Conservation (phyloP, 148 eudicot genomes). For the Bassia scoparia region DNA sequence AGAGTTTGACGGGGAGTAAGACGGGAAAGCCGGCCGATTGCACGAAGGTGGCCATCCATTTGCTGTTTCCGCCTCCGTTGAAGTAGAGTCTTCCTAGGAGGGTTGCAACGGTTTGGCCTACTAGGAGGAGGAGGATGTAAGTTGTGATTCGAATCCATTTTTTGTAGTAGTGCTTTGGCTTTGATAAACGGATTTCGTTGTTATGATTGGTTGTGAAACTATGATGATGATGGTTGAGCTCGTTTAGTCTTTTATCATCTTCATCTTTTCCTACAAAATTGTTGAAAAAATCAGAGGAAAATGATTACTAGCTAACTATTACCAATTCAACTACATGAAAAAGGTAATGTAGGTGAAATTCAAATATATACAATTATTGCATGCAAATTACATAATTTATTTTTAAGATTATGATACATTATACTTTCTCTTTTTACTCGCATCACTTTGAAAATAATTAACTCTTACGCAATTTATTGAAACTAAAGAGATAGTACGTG, state of each 20-base stretch:
- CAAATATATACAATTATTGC: no score
- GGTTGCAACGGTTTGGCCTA: slow-evolving; percentile 35
- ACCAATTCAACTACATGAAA: no score
- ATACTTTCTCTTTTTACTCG: no score
- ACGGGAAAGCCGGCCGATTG: slow-evolving; percentile 49
- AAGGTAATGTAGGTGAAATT: no score
- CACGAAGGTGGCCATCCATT: slow-evolving; percentile 51
- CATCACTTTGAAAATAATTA: no score
- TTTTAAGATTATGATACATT: no score
- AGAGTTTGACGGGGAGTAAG: slow-evolving; percentile 18
- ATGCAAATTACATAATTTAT: no score
- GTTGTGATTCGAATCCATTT: slow-evolving; percentile 36
- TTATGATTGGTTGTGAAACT: neutral
- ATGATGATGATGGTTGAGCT: slow-evolving; percentile 1
- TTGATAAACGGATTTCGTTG: slow-evolving; percentile 16
- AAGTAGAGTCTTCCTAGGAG: slow-evolving; percentile 44
- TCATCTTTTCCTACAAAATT: slow-evolving; percentile 19
- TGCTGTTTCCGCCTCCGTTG: slow-evolving; percentile 51
- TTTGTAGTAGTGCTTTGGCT: slow-evolving; percentile 24
- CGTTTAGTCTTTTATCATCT: slow-evolving; percentile 16
- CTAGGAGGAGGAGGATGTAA: slow-evolving; percentile 32
- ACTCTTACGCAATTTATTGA: no score
- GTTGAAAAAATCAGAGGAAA: neutral
- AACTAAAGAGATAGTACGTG: no score
- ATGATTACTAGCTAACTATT: no score